Evolutionary conservation across 1,284 basidiomycete species (phyloP).

Genomic region (Microbotryum silenes-acaulis): DNA sequence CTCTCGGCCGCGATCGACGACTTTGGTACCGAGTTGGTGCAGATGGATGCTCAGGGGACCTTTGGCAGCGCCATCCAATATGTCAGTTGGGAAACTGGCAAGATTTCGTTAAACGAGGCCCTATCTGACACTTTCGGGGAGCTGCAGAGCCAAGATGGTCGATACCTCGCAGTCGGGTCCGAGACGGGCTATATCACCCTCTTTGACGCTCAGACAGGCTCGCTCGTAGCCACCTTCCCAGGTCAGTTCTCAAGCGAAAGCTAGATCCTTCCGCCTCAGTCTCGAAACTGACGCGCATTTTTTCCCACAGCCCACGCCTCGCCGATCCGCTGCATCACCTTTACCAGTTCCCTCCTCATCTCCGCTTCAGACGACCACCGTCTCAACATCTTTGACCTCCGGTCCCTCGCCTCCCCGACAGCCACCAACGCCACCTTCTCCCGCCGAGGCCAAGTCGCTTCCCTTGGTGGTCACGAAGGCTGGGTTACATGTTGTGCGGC

Average conservation of each 20-base stretch:
- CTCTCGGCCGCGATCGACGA: conserved; percentile 23
- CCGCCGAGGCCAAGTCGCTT: conserved; percentile 31
- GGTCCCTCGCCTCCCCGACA: conserved; percentile 20
- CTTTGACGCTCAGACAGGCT: conserved; percentile 30
- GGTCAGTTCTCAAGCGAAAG: conserved; percentile 10
- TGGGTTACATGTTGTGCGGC: conserved; percentile 31
- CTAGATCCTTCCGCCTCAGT: background rate
- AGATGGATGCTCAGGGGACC: conserved; percentile 25
- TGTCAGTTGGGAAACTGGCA: conserved; percentile 1
- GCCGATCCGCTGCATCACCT: conserved; percentile 33
- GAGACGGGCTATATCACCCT: conserved; percentile 31
- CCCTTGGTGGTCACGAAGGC: conserved; percentile 32
- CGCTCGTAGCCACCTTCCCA: conserved; percentile 32
- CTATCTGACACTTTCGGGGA: background rate
- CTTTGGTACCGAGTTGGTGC: conserved; percentile 30
- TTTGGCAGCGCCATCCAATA: conserved; percentile 31
- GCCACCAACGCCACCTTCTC: conserved; percentile 11
- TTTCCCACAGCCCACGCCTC: conserved; percentile 28
- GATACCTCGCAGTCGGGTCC: conserved; percentile 23
- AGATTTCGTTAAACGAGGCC: background rate
- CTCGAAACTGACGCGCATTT: too few relatives aligned
- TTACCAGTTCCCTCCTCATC: conserved; percentile 34
- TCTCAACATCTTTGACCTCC: conserved; percentile 35
- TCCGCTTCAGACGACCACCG: conserved; percentile 36
- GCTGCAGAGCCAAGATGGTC: conserved; percentile 30